A percentile compares a stretch with the other conserved stretches of the same genome.
phyloP scores from a whole-genome alignment of 2,329 filamentous ascomycete species.

The Neofusicoccum umdonicola region DNA sequence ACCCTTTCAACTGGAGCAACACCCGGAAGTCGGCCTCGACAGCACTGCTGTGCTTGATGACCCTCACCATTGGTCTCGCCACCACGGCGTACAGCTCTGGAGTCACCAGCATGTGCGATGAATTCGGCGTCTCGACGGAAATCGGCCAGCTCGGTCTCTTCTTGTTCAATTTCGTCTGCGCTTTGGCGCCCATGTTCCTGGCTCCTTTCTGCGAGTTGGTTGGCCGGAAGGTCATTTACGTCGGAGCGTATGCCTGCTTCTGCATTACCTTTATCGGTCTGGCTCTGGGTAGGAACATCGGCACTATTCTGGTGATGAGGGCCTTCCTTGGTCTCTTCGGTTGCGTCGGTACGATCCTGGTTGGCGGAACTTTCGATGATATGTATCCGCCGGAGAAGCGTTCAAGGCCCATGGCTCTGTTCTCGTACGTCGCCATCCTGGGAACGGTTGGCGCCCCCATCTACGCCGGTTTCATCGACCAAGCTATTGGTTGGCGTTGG shows the following conservation, averaged over 20 bases:
- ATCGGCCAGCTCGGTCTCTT: conserved; percentile 52
- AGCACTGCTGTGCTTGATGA: conserved; percentile 51
- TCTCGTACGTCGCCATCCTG: conserved; percentile 51
- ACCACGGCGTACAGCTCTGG: conserved; percentile 54
- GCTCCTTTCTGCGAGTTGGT: conserved; percentile 52
- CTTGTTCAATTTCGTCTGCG: conserved; percentile 51
- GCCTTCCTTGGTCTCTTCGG: conserved; percentile 50
- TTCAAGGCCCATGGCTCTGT: conserved; percentile 48
- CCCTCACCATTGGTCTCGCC: conserved; percentile 54
- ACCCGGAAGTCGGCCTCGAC: conserved; percentile 48
- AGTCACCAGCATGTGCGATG: conserved; percentile 46
- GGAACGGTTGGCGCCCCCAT: conserved; percentile 55
- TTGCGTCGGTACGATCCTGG: conserved; percentile 50
- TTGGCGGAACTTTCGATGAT: conserved; percentile 51
- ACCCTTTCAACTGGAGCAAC: conserved; percentile 53
- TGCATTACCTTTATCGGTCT: conserved; percentile 49
- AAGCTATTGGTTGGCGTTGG: conserved; percentile 54
- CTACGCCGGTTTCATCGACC: conserved; percentile 55
- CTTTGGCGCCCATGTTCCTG: conserved; percentile 48
- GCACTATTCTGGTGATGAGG: conserved; percentile 48
- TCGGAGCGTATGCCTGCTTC: conserved; percentile 48
- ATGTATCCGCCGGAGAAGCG: conserved; percentile 49
- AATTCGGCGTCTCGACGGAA: conserved; percentile 43
- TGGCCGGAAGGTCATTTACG: conserved; percentile 48
- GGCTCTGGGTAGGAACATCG: conserved; percentile 49